Percentiles rank a stretch among this genome's conserved stretches.
Conservation (phyloP, 495 filamentous ascomycete species). For the Aspergillus egyptiacus region DNA sequence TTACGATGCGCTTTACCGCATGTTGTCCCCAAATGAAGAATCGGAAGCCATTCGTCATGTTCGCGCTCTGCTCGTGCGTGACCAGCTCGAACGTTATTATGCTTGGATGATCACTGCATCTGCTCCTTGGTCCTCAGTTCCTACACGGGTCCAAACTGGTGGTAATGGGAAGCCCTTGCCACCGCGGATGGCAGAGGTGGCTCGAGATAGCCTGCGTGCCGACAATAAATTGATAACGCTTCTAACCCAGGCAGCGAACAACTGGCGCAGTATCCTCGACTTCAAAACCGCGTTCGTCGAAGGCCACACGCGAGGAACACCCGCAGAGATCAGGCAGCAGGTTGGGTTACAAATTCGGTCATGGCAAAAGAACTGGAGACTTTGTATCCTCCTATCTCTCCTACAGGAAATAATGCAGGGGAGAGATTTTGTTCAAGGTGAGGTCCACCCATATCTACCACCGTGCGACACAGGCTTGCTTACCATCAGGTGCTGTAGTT, state of each 20-base stretch:
- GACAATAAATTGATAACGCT: conserved; percentile 64
- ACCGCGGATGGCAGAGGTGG: conserved; percentile 51
- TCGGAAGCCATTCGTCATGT: conserved; percentile 17
- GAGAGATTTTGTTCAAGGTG: conserved; percentile 29
- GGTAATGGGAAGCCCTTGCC: conserved; percentile 42
- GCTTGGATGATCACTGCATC: conserved; percentile 74
- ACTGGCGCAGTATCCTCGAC: conserved; percentile 53
- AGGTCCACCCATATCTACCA: not conserved
- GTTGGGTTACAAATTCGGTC: conserved; percentile 73
- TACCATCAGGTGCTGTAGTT: conserved; percentile 18
- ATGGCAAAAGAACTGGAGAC: conserved; percentile 73
- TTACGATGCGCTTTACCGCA: conserved; percentile 32
- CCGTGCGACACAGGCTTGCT: not conserved
- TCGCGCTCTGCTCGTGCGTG: conserved; percentile 50
- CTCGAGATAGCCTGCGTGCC: conserved; percentile 71
- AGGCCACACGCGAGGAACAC: conserved; percentile 24
- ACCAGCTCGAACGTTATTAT: conserved; percentile 54
- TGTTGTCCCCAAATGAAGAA: conserved; percentile 21
- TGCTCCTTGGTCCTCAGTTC: conserved; percentile 65
- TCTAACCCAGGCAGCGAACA: conserved; percentile 55
- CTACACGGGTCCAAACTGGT: conserved; percentile 33
- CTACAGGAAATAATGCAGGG: conserved; percentile 56
- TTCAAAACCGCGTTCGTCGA: conserved; percentile 45
- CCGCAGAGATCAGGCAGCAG: conserved; percentile 40
- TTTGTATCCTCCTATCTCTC: conserved; percentile 64